These are phyloP conservation scores for Luvunga scandens DNA, from an alignment of 345 rosid species.

Conservation along the genomic window DNA sequence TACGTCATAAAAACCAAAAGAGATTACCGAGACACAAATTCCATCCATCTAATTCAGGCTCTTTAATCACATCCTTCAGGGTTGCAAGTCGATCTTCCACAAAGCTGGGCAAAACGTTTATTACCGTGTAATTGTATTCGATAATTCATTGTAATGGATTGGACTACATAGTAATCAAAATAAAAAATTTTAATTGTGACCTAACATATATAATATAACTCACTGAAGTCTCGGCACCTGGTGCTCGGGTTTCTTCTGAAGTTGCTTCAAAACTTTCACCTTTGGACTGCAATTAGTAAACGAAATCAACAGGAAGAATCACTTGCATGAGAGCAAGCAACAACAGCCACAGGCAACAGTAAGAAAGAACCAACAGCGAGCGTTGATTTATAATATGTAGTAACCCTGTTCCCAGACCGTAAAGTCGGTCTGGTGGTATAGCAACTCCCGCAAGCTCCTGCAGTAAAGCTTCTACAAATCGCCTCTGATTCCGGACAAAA, in stretches of 20 bases:
- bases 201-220: slow-evolving; percentile 4
- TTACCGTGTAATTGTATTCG: not conserved
- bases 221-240: slow-evolving; percentile 72
- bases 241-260: slow-evolving; percentile 74
- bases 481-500: not conserved
- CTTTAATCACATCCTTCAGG: slow-evolving; percentile 83
- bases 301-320: not conserved
- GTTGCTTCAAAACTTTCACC: slow-evolving; percentile 80
- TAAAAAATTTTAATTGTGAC: too few relatives aligned
- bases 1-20: not conserved
- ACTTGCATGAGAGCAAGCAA: not conserved
- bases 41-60: slow-evolving; percentile 82
- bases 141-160: too few relatives aligned
- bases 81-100: slow-evolving; percentile 95
- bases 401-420: too few relatives aligned
- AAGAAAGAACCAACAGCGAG: not conserved
- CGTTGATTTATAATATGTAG: too few relatives aligned
- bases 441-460: too few relatives aligned
- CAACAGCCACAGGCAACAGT: not conserved
- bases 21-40: slow-evolving; percentile 68
- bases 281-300: slow-evolving; percentile 45
- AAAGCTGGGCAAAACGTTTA: slow-evolving; percentile 41
- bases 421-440: not conserved
- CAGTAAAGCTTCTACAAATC: too few relatives aligned
- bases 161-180: too few relatives aligned